Evolutionary conservation across 441 rosid genomes (phyloP).

Genomic region (Populus hybrid): DNA sequence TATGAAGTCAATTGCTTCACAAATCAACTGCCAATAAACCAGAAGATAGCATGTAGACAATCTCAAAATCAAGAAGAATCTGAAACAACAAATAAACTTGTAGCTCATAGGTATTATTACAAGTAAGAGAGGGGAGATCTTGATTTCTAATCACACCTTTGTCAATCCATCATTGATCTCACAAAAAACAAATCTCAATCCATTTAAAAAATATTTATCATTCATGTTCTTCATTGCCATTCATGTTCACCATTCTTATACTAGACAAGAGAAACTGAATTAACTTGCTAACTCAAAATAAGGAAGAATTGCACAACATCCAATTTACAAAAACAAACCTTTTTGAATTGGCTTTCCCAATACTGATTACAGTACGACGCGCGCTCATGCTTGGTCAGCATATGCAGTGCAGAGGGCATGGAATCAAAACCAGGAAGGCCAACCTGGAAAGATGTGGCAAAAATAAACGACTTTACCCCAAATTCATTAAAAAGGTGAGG

Average conservation of each 20-base stretch:
- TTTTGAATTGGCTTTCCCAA: constrained; percentile 91
- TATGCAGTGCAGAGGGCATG: constrained; percentile 87
- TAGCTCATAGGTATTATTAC: background rate
- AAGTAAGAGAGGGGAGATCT: background rate
- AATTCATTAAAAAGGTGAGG: background rate
- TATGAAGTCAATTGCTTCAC: background rate
- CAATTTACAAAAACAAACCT: constrained; percentile 50
- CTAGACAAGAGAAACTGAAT: background rate
- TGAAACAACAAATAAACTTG: background rate
- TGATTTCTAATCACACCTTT: background rate
- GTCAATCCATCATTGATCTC: background rate
- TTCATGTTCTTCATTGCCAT: background rate
- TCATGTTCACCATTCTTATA: background rate
- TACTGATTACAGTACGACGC: constrained; percentile 98
- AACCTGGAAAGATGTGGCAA: constrained; percentile 57
- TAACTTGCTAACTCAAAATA: background rate
- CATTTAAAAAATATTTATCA: background rate
- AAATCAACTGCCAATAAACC: background rate
- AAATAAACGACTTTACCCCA: background rate
- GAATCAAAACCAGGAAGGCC: constrained; percentile 99
- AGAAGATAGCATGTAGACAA: constrained; percentile 5
- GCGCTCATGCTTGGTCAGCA: constrained; percentile 95
- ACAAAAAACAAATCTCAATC: background rate
- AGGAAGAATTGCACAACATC: background rate
- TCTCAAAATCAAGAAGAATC: background rate